Evolutionary conservation across 1,284 basidiomycete genomes (phyloP).

Genomic region (Cyathus pygmaeus): DNA sequence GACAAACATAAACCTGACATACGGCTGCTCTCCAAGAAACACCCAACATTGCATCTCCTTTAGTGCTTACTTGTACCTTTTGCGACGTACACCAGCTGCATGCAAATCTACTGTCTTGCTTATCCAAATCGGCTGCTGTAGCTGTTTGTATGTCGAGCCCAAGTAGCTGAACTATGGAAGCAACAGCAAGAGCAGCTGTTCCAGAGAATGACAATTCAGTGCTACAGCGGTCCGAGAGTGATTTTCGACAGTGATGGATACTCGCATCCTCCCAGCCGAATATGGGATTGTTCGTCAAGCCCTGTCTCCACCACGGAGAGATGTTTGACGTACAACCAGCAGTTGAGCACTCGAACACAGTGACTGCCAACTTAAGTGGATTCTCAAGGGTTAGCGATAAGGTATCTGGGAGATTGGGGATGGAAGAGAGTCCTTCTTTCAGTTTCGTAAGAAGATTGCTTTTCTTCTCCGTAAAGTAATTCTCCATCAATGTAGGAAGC

Average conservation of each 20-base stretch:
- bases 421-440: background rate
- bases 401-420: background rate
- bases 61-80: background rate
- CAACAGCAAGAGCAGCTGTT: constrained; percentile 1
- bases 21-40: background rate
- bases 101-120: constrained; percentile 16
- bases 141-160: constrained; percentile 16
- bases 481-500: constrained; percentile 17
- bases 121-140: constrained; percentile 21
- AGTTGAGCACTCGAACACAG: constrained; percentile 20
- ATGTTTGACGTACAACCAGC: background rate
- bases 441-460: background rate
- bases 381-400: background rate
- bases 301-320: background rate
- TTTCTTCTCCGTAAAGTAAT: constrained; percentile 9
- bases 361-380: constrained; percentile 16
- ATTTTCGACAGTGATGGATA: constrained; percentile 4
- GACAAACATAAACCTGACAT: background rate
- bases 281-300: background rate
- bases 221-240: background rate
- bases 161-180: constrained; percentile 8
- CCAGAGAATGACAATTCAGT: constrained; percentile 1
- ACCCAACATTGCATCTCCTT: background rate
- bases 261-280: constrained; percentile 9
- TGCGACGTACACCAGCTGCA: constrained; percentile 7